These are phyloP conservation scores for Akanthomyces uredinophilus DNA, from an alignment of 2,329 filamentous ascomycete species.

Conservation along the genomic window DNA sequence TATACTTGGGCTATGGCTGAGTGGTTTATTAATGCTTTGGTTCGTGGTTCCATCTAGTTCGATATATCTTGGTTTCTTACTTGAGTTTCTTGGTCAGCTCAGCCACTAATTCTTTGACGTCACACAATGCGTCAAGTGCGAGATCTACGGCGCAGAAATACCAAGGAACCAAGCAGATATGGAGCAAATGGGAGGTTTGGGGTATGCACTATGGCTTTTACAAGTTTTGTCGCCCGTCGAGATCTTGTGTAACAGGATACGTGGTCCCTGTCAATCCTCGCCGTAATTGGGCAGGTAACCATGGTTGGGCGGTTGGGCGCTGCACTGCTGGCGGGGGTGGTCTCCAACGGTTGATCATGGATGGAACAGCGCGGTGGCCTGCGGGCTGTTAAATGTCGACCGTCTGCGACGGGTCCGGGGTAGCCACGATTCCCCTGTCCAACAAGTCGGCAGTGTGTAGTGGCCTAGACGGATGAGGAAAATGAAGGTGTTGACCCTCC, in stretches of 20 bases:
- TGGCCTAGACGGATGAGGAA: neutral
- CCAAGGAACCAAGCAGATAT: neutral
- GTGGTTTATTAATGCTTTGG: neutral
- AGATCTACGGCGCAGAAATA: neutral
- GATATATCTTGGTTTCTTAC: neutral
- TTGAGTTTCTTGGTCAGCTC: neutral
- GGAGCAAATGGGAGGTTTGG: neutral
- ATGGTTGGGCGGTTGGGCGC: neutral
- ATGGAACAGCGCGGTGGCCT: neutral
- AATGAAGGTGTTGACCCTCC: neutral
- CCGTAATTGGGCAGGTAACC: neutral
- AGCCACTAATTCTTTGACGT: neutral
- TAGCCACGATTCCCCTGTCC: neutral
- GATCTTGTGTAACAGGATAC: constrained; percentile 3
- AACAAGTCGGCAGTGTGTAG: neutral
- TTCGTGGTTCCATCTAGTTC: neutral
- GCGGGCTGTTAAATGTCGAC: too few species aligned
- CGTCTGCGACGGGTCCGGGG: neutral
- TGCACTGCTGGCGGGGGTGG: neutral
- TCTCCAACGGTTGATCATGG: neutral
- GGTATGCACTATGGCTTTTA: neutral
- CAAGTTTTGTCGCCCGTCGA: neutral
- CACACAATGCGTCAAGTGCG: neutral
- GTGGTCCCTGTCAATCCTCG: neutral
- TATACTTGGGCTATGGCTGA: neutral